Base-by-base conservation (phyloP, 73 alveolate genomes). In the Tetrahymena borealis region DNA sequence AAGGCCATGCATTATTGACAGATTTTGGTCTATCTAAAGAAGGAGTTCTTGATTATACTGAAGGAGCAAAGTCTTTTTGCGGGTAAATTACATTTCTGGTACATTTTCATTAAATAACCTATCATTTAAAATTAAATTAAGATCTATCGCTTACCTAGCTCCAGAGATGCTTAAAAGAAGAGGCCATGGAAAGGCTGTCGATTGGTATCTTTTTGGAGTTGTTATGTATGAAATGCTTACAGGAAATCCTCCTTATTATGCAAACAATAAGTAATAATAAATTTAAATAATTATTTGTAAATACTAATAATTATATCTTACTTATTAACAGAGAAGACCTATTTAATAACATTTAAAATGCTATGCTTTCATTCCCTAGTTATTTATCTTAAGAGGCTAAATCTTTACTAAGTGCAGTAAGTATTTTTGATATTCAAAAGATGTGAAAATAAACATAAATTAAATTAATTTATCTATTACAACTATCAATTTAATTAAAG, bases 1-100 rank as follows among this genome's bases (percentile, higher is more conserved):
- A 97, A 20, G 99, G 99, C 31, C 99, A 98, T 96, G 98, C 99
- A 28, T 91, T 96, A 94, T 95, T 98, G 39, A 98, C 99, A 4
- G 99, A 98, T 94, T 98, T 98, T 95, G 99, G 99, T 7, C 98
- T 98, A 39, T 97, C 99, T 4, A 95, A 98, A 78, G 99, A 98
- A 96, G 99, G 99, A 20, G 98, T 98, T n/a, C 96, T 94, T 91
- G 98, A 98, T 36, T 94, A 90, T 28, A 94, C 96, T 91, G 91
- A 60, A 60, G 85, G 78, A 37, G 96, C 99, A 32, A 94, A 91
- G 78, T 95, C 98, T 38, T 98, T 98, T 93, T 98, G 99, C 95
- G 99, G 99, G 85, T 60, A 60, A 2, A 1, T 3, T 24, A 15
- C 28, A 60, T 10, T 91, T 60, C 3, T 5, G 0, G 10, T 24